Evolutionary conservation across 2,329 filamentous ascomycete species (phyloP), one percentile per base, ranked within the genome.

Genomic region (Curvularia sp.): DNA sequence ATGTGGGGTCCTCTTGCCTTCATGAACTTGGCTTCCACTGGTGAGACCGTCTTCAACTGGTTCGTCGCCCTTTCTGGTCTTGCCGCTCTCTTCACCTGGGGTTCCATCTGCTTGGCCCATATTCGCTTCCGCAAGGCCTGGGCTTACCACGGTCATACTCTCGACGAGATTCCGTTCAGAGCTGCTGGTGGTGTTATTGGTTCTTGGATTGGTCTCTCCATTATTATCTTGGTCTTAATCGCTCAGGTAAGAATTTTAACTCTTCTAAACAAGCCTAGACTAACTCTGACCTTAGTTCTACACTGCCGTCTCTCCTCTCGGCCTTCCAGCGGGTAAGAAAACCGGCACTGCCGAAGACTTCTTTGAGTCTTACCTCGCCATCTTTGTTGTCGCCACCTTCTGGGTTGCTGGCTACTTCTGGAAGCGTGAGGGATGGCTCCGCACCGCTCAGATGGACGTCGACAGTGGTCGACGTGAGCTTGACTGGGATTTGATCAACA

Each of bases 31-130:
- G 63, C 66, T 54, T 49, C 73, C n/a, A 65, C 71, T 12, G 90
- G 89, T 61, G 75, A 79, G 3, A 50, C 41, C 5, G 76, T 86
- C 63, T 90, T 97, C 64, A 84, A 86, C 69, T 97, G 93, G 93
- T 86, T 97, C 76, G 82, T 91, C 41, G 86, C 90, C 58, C 83
- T 92, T 47, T 91, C 89, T 1, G 90, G 88, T 47, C 83, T 93
- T 23, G 89, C 88, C 9, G 88, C 86, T 45, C 85, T 92, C 73
- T 91, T 93, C 80, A 93, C 89, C 5, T 93, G 91, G 91, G 86
- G 83, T 54, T 90, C 90, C 64, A 94, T 97, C 75, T 96, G 92
- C 76, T 80, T 96, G n/a, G 86, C 89, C 23, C 93, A 97, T 78
- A 96, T 97, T 72, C 92, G 93, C 55, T 97, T 97, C 84, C 91